Evolutionary conservation across 352 stramenopile genomes (phyloP), one percentile per base, ranked within the genome.

Genomic region (Thraustochytrium striatum): DNA sequence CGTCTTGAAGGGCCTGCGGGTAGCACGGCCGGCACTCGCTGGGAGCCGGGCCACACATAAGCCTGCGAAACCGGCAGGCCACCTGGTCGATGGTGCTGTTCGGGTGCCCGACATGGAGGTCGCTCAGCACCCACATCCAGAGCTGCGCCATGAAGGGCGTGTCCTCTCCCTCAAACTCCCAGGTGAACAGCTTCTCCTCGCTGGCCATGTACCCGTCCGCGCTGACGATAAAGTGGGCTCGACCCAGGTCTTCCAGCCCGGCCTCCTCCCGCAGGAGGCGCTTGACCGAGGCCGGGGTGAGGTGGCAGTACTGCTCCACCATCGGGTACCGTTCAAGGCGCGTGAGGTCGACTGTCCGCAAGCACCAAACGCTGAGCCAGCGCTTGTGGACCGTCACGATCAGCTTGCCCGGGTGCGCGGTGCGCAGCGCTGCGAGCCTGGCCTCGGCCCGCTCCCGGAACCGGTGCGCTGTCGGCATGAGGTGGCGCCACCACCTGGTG

Each of bases 101-200:
- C 16, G 59, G 59, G 3, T 70, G 50, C 21, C 59, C 59, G 30
- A 70, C 53, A 25, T 44, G 41, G 53, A 70, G 1, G 28, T 70
- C 59, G 30, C n/a, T 33, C 3, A 38, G 41, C n/a, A 70, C 59
- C 59, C 59, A 70, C 11, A 52, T 21, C 59, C 59, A 70, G 25
- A 70, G 35, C 28, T 70, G 59, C 41, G 44, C 8, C 59, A 70
- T 52, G 41, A 70, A 70, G n/a, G 59, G 35, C 5, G 53, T 8
- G 28, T 70, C 59, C 13, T 70, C 59, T 25, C 21, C 30, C 30
- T 70, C 59, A 5, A 70, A 38, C 1, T 52, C 13, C 59, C 59
- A 70, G 1, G 55, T 41, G 32, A 70, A 57, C 3, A 57, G 25
- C 36, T 30, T 36, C 13, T 70, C 59, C 38, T 70, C 59, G n/a